Evolutionary conservation across 352 stramenopile species (phyloP), one percentile per base, ranked within the genome.

Genomic region (Globisporangium rhizosaccharum): DNA sequence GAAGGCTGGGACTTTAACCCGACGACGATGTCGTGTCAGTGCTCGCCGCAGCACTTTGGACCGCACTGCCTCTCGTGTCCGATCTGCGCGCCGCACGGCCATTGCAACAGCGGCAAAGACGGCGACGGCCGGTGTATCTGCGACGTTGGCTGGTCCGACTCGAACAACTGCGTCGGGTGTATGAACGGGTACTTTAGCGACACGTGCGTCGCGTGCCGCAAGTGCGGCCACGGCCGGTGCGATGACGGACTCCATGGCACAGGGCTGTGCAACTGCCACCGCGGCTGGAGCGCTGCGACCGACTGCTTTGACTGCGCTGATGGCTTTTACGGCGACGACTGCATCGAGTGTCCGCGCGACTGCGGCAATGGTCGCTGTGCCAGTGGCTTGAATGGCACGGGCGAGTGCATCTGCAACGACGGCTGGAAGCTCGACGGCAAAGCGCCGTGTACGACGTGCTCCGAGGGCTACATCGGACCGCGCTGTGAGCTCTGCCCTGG

Each of bases 1-100:
- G 72, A 91, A 65, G 85, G 85, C 7, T 94, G 85, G 85, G 85
- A 94, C 57, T 94, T 94, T 51, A 94, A 94, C 47, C 85, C 85
- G 6, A 89, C 78, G 56, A 90, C 81, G 2, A 94, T 94, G 85
- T 83, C 77, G 45, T 94, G 85, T 39, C 85, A 94, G 66, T 94
- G 85, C 63, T 75, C 85, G 17, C 85, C 85, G 8, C 71, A 92
- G 56, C 85, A 94, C 57, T 94, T 92, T 57, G 85, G 85, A 5
- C 17, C 64, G 2, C 82, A 90, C 66, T 94, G 85, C 47, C 67
- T 88, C 8, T 92, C 81, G 25, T 94, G 85, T 52, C 85, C 85
- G 49, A 94, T 94, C 41, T 94, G 85, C 57, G 82, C 83, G 6
- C 85, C 85, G 11, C 85, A 94, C 53, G 85, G 85, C 8, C 85